phyloP scores from a whole-genome alignment of 495 filamentous ascomycete genomes.

The Penicillium arizonense region DNA sequence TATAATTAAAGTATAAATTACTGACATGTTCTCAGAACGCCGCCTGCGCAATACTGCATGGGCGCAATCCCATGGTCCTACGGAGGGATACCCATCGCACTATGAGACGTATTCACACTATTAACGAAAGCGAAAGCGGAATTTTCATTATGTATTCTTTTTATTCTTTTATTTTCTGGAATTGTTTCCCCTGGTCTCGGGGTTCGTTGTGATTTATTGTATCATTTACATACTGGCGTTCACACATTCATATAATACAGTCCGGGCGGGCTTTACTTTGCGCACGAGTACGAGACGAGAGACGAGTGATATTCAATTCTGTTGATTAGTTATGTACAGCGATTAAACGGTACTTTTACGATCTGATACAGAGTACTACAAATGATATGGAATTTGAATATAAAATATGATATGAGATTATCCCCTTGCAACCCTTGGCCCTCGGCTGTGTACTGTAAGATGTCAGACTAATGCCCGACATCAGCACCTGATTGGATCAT shows the following conservation, averaged over 20 bases:
- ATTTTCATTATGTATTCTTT: not conserved
- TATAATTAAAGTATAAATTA: not conserved
- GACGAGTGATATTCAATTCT: slow-evolving; percentile 8
- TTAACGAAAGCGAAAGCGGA: slow-evolving; percentile 15
- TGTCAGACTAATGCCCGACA: no score
- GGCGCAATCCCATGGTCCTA: slow-evolving; percentile 14
- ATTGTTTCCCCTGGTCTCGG: not conserved
- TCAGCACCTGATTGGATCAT: no score
- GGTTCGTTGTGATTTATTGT: slow-evolving; percentile 19
- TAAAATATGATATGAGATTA: no score
- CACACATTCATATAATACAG: slow-evolving; percentile 7
- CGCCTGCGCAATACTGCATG: slow-evolving; percentile 21
- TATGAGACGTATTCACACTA: slow-evolving; percentile 35
- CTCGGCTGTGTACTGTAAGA: no score
- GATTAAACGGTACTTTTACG: no score
- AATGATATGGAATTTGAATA: no score
- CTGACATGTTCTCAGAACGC: slow-evolving; percentile 21
- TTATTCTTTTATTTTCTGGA: not conserved
- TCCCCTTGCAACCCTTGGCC: no score
- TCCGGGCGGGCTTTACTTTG: not conserved
- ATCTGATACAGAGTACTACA: no score
- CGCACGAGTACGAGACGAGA: not conserved
- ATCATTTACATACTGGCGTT: slow-evolving; percentile 20
- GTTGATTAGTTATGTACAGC: not conserved
- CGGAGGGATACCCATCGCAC: slow-evolving; percentile 21